Evolutionary conservation across 352 stramenopile genomes (phyloP).

Genomic region (Peronospora destructor): DNA sequence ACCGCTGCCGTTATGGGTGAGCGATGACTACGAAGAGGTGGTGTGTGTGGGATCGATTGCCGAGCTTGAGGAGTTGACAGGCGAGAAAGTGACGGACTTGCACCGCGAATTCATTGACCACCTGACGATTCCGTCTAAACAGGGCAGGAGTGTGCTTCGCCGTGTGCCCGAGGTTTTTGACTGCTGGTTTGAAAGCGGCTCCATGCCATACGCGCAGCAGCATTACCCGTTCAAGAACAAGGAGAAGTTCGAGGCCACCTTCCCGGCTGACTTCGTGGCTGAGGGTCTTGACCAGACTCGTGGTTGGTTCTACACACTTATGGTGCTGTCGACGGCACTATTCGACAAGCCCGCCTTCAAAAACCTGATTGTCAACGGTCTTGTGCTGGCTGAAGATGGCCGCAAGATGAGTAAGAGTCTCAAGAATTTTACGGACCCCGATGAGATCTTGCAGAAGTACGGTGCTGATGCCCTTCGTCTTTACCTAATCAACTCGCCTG

Average conservation of each 20-base stretch:
- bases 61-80: conserved; percentile 93
- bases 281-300: conserved; percentile 99
- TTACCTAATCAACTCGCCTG: conserved; percentile 99
- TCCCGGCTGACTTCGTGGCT: conserved; percentile 99
- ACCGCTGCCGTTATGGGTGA: conserved; percentile 97
- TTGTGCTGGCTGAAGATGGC: conserved; percentile 97
- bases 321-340: conserved; percentile 97
- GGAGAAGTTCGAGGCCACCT: conserved; percentile 92
- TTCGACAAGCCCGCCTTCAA: conserved; percentile 99
- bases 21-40: conserved; percentile 95
- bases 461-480: conserved; percentile 97
- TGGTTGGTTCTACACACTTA: conserved; percentile 99
- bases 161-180: conserved; percentile 94
- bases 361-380: conserved; percentile 99
- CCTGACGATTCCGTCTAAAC: conserved; percentile 95
- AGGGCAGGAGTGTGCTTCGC: conserved; percentile 79
- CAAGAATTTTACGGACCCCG: conserved; percentile 97
- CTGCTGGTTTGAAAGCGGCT: conserved; percentile 99
- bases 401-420: conserved; percentile 99
- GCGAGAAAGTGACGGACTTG: conserved; percentile 90
- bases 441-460: conserved; percentile 94
- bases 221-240: conserved; percentile 99
- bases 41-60: conserved; percentile 95
- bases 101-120: conserved; percentile 98
- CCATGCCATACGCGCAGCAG: conserved; percentile 99